Conservation (phyloP, 2,329 filamentous ascomycete species). For the Exophiala spinifera region DNA sequence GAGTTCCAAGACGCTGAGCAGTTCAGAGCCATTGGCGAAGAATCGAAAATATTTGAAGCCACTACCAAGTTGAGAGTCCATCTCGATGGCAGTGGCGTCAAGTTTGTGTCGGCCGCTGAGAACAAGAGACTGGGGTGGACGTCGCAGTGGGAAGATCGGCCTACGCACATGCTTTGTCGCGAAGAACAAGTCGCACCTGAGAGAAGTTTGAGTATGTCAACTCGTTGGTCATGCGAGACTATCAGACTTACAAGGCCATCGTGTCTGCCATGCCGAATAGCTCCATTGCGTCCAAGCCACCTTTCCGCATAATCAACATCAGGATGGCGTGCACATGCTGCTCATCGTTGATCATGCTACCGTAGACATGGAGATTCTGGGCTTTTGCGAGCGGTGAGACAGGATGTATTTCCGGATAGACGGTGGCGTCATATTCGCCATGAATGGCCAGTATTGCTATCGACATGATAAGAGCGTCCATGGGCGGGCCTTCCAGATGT, state of each 20-base stretch:
- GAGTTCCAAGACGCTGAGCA: conserved; percentile 10
- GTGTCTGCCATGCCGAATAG: conserved; percentile 23
- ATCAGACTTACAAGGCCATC: conserved; percentile 18
- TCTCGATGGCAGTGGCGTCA: conserved; percentile 16
- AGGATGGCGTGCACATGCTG: conserved; percentile 18
- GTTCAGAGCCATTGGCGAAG: conserved; percentile 2
- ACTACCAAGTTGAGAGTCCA: conserved; percentile 17
- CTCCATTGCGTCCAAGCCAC: conserved; percentile 16
- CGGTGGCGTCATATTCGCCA: conserved; percentile 5
- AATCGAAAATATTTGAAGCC: conserved; percentile 21
- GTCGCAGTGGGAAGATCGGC: conserved; percentile 13
- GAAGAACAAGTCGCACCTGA: conserved; percentile 23
- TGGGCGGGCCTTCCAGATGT: conserved; percentile 5
- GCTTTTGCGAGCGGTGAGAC: conserved; percentile 13
- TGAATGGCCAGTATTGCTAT: conserved; percentile 18
- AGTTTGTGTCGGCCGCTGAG: conserved; percentile 16
- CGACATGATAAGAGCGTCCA: conserved; percentile 21
- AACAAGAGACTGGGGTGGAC: conserved; percentile 8
- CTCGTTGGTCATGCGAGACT: background rate
- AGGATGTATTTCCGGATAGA: conserved; percentile 15
- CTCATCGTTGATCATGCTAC: conserved; percentile 20
- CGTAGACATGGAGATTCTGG: conserved; percentile 20
- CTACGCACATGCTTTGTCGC: conserved; percentile 12
- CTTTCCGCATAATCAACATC: conserved; percentile 16
- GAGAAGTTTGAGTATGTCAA: background rate